Evolutionary conservation across 352 stramenopile genomes (phyloP), one percentile per base, ranked within the genome.

Genomic region (Pelagophyceae sp.): DNA sequence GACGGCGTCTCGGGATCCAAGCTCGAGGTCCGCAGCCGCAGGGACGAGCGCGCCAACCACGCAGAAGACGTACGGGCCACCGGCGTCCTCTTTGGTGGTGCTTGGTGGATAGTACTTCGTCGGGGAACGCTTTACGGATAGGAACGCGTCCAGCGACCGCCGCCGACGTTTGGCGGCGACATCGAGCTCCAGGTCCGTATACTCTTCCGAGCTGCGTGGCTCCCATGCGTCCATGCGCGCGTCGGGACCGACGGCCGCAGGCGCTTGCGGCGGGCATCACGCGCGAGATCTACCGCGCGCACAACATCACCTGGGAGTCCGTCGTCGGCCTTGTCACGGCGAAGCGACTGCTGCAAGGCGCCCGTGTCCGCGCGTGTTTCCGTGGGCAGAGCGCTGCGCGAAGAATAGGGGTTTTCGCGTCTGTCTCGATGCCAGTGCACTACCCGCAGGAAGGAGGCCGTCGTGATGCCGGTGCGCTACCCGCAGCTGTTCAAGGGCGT

Each of bases 271-370:
- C 93, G 72, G 92, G 83, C 17, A 96, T 97, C 61, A 93, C 87
- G 63, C 83, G 90, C 35, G 93, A 97, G 76, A 97, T 97, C 74
- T 96, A 93, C 81, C 86, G 91, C 80, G 92, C 96, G 75, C 89
- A 92, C 23, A 92, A 94, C 70, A 87, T 93, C 32, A 82, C 86
- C 45, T 96, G 90, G 90, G 84, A 88, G 76, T 87, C 95, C 70
- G 90, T 96, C 40, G 92, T 95, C 71, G 90, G 88, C 1, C 80
- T 96, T 50, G 80, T 89, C 27, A 87, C 92, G 76, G 91, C 89
- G 37, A 94, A 94, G 75, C 77, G 89, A 25, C 67, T 67, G 31
- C 31, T 81, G 11, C n/a, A n/a, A n/a, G n/a, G n/a, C n/a, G n/a
- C n/a, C n/a, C n/a, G n/a, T n/a, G n/a, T n/a, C 67, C 29, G 6